A percentile compares a stretch with the other conserved stretches of the same genome.
Evolutionary conservation across 2,329 filamentous ascomycete genomes (phyloP).

Genomic region (Talaromyces sp.): DNA sequence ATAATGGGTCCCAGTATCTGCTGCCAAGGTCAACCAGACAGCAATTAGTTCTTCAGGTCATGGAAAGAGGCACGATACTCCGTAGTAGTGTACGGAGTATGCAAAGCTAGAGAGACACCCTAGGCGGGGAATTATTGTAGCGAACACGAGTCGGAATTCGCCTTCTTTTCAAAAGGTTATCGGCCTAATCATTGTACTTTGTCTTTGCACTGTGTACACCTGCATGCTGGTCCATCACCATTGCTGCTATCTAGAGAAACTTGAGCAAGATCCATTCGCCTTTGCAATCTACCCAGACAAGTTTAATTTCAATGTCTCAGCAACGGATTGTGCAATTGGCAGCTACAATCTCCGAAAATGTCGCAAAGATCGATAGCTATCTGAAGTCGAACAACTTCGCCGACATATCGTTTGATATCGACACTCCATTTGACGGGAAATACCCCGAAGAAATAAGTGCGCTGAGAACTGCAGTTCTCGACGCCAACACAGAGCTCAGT

Average conservation of each 20-base stretch:
- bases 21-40: not conserved
- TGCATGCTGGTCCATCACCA: not conserved
- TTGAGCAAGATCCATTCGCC: not conserved
- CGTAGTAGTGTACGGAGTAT: not conserved
- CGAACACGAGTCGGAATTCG: not conserved
- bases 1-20: not conserved
- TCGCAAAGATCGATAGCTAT: not conserved
- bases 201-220: not conserved
- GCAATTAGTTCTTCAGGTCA: not conserved
- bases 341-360: not conserved
- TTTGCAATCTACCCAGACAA: not conserved
- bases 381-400: not conserved
- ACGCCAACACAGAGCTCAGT: slow-evolving; percentile 3
- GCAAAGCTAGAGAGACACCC: not conserved
- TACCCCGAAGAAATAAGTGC: not conserved
- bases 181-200: not conserved
- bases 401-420: not conserved
- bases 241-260: not conserved
- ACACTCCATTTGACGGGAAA: not conserved
- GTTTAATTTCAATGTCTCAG: not conserved
- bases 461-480: not conserved
- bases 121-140: not conserved
- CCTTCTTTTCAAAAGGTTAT: not conserved
- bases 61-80: not conserved
- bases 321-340: not conserved